Evolutionary conservation across 352 stramenopile genomes (phyloP), one percentile per base, ranked within the genome.

Genomic region (Pythium myriotylum): DNA sequence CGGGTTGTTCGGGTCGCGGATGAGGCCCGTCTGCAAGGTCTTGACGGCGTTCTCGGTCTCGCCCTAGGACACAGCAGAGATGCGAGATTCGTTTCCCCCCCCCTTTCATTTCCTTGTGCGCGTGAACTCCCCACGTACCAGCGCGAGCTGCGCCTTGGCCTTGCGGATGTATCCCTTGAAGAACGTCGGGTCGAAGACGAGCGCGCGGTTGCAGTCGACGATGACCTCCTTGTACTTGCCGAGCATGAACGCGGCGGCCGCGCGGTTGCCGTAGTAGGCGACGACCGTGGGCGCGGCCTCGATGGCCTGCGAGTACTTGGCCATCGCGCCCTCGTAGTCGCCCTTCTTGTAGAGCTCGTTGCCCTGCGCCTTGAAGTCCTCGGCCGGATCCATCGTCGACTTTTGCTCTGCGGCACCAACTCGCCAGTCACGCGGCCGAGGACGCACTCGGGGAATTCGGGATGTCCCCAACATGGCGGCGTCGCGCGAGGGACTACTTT

Each of bases 321-420:
- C 81, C 57, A 97, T 94, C 49, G 92, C 92, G 59, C 72, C 82
- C 46, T 81, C 71, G 69, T 98, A 98, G 65, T 97, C 84, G 61
- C 86, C 84, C 58, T 86, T 84, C 73, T 96, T 96, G 80, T 97
- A 98, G 55, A 94, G 73, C 65, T 96, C 88, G 64, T 98, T 98
- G 54, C 92, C 92, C 67, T 90, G 75, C 47, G 73, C 65, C 79
- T 94, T 94, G 65, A 89, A 94, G 57, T 91, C 78, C 62, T 94
- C 85, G 46, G 84, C 84, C 35, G 64, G 32, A 45, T 68, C 57
- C 39, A 65, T 49, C 42, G 20, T 49, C 29, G 9, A 8, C 48
- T 70, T 41, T 57, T 57, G 52, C 71, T 62, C 65, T 40, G 27
- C 43, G 26, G 19, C 10, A 39, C 46, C 23, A 50, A 23, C 24